Evolutionary conservation across 2,329 filamentous ascomycete genomes (phyloP), one percentile per base, ranked within the genome.

Genomic region (Endoconidiophora polonica): DNA sequence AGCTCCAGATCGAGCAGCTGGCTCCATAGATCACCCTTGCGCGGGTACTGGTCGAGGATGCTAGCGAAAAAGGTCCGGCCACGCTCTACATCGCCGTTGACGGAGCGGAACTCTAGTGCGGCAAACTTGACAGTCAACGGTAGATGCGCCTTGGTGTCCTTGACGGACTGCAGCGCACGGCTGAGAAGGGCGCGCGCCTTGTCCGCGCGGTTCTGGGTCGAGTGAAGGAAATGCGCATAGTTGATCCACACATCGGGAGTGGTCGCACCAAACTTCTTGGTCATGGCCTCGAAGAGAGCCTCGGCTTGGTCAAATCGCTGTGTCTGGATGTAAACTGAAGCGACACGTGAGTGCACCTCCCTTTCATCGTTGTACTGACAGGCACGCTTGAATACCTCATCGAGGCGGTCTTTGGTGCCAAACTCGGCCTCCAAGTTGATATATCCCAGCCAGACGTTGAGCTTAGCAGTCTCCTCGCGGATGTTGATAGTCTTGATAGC

Each of bases 61-160:
- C 82, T 83, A 64, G 95, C 90, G 59, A 96, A 96, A 60, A 96
- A 81, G 23, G 93, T 98, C 16, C 93, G 82, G 7, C 91, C 91
- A 52, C 86, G 84, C 67, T 98, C 93, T 2, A 86, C 71, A 58
- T 93, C 85, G 49, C 88, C 88, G 58, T 83, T 77, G 5, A 77
- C 65, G 9, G 84, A 90, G 56, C 80, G 82, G 73, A 94, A 98
- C 65, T 98, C 91, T 20, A 98, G 76, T 16, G 85, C 82, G 0
- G 84, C 91, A 62, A 98, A 95, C 57, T 90, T 88, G 58, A 83
- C 77, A 50, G 90, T 86, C 0, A 94, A 73, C 54, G 79, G 76
- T 10, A 72, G 66, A 55, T 73, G 80, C 52, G 81, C 75, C 47
- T 75, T 74, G 18, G 70, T 63, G 23, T 82, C 80, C 52, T 54